Conservation (phyloP, 1,139 yeast genomes). For the Suhomyces maxii region DNA sequence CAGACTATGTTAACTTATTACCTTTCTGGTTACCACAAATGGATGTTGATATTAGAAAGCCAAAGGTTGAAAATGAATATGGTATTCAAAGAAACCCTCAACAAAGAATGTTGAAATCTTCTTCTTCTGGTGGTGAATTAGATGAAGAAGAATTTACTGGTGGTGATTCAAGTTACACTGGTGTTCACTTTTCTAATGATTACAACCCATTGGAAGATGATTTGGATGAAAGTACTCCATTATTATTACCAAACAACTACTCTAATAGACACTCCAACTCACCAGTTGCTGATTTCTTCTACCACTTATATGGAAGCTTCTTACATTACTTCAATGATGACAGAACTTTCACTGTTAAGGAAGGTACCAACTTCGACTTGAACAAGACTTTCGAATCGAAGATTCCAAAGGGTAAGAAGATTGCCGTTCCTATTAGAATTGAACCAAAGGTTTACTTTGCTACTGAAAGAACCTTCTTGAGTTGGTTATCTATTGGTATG, state of each 20-base stretch:
- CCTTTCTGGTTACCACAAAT: constrained; percentile 99
- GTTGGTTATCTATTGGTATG: constrained; percentile 77
- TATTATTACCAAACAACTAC: constrained; percentile 41
- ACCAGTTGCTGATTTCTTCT: constrained; percentile 34
- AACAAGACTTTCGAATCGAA: constrained; percentile 45
- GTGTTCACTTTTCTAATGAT: constrained; percentile 50
- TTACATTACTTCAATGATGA: constrained; percentile 60
- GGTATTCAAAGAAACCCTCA: constrained; percentile 49
- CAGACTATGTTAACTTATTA: constrained; percentile 76
- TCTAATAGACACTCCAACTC: constrained; percentile 26
- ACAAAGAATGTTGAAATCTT: constrained; percentile 29
- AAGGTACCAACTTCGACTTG: constrained; percentile 76
- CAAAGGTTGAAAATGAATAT: constrained; percentile 62
- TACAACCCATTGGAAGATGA: constrained; percentile 51
- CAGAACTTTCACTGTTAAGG: constrained; percentile 71
- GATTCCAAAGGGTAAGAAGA: constrained; percentile 78
- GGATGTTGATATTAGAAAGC: constrained; percentile 93
- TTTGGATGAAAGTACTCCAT: constrained; percentile 45
- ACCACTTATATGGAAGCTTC: constrained; percentile 37
- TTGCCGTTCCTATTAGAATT: constrained; percentile 75
- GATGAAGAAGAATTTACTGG: constrained; percentile 47
- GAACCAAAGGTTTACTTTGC: constrained; percentile 88
- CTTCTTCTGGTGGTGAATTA: constrained; percentile 51
- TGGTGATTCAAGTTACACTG: constrained; percentile 36
- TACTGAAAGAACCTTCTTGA: constrained; percentile 74